Evolutionary conservation across 257 asterid species (phyloP).

Genomic region (Przewalskia tangutica): DNA sequence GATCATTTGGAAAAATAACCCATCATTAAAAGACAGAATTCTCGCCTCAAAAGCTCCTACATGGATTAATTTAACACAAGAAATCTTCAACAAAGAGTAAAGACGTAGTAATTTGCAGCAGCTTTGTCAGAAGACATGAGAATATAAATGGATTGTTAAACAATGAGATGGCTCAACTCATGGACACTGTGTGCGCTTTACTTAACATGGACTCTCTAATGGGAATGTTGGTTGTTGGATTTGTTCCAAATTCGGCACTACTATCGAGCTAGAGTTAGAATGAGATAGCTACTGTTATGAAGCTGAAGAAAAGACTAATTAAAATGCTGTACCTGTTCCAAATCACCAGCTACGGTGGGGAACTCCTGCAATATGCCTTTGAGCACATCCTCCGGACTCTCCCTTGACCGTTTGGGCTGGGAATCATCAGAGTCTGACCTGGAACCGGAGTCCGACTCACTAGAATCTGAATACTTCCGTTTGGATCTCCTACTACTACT

Average conservation of each 20-base stretch:
- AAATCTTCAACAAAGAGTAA: neutral
- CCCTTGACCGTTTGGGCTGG: constrained; percentile 21
- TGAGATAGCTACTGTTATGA: neutral
- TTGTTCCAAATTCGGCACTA: neutral
- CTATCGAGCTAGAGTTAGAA: neutral
- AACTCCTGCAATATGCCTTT: constrained; percentile 49
- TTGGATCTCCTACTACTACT: constrained; percentile 6
- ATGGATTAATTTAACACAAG: neutral
- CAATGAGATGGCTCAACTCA: neutral
- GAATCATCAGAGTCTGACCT: constrained; percentile 28
- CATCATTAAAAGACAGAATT: neutral
- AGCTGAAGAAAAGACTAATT: neutral
- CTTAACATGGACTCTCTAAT: neutral
- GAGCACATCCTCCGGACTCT: constrained; percentile 45
- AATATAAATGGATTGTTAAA: neutral
- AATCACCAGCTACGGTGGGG: constrained; percentile 76
- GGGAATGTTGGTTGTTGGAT: neutral
- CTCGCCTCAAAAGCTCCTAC: neutral
- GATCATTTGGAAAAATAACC: neutral
- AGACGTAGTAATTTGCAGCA: neutral
- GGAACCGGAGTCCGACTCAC: constrained; percentile 15
- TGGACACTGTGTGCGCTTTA: neutral
- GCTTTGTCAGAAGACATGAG: neutral
- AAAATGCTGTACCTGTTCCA: constrained; percentile 48
- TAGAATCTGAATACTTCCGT: constrained; percentile 31